These are phyloP conservation scores for Chlamydomonas sphaeroides DNA, from an alignment of 139 green algal species.

Conservation along the genomic window DNA sequence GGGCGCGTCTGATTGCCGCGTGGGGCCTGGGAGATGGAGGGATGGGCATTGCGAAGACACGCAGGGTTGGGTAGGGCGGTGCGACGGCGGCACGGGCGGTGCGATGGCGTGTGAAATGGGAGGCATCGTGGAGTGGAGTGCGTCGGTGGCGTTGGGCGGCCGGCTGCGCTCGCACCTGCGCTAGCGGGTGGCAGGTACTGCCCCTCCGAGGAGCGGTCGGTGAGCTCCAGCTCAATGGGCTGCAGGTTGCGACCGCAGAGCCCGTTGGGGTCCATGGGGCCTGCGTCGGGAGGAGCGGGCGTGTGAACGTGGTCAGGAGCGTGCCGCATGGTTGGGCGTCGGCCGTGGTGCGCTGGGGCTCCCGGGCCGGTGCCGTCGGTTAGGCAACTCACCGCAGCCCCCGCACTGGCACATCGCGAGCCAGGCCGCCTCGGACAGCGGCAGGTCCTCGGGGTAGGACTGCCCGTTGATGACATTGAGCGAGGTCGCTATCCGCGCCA, in stretches of 20 bases:
- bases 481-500: conserved; percentile 19
- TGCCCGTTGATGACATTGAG: conserved; percentile 35
- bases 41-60: no score
- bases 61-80: no score
- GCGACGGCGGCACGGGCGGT: no score
- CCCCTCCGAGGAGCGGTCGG: conserved; percentile 38
- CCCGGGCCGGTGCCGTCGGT: no score
- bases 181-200: conserved; percentile 22
- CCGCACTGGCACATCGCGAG: conserved; percentile 38
- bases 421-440: conserved; percentile 17
- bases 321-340: no score
- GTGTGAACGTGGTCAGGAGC: no score
- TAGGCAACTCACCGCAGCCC: conserved; percentile 4
- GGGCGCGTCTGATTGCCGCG: background rate
- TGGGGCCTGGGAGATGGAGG: conserved; percentile 11
- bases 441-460: conserved; percentile 22
- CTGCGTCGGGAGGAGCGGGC: no score
- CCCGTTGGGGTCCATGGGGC: conserved; percentile 25
- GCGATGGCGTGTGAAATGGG: no score
- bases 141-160: no score
- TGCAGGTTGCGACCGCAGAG: background rate
- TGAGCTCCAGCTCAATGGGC: conserved; percentile 27
- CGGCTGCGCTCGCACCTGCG: background rate
- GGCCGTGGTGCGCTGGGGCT: no score
- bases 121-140: no score